Evolutionary conservation across 306 rosid genomes (phyloP), one percentile per base, ranked within the genome.

Genomic region (Casuarina glauca): DNA sequence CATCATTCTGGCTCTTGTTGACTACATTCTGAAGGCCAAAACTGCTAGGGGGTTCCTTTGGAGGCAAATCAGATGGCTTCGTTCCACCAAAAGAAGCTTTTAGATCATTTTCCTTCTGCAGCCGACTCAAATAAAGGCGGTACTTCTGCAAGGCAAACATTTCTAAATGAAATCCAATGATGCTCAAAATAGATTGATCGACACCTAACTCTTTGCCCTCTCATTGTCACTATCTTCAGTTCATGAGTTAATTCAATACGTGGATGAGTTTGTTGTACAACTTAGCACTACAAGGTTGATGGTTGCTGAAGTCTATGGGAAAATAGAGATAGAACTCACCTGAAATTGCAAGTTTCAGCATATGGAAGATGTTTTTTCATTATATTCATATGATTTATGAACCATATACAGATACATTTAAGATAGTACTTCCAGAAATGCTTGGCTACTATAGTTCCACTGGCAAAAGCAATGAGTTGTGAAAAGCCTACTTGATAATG

Each of bases 81-180:
- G 77, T 75, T 69, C 93, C 99, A 63, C 81, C 83, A 50, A 87
- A 83, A 75, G 88, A 72, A 82, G 93, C 77, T 82, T 86, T 93
- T 9, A 76, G 83, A 16, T 90, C 96, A 16, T 82, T 86, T 43
- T 91, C 97, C 74, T 91, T 96, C 77, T 88, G 98, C 76, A 96
- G 82, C 86, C 99, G 82, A 76, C 94, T 84, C 94, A 93, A 79
- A 87, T 96, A 96, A 76, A 96, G 98, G 79, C 98, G 94, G 75
- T 93, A 96, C 82, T 96, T 96, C 99, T 96, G 96, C 82, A 80
- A 2, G n/a, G 68, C 17, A 48, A 57, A 73, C 76, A 9, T 0
- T 9, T 79, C 76, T 58, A 78, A 60, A 61, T 62, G 70, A 82
- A 73, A 76, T 55, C 55, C 42, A 50, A 71, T 26, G 20, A 70